These are phyloP conservation scores for Lachancea thermotolerans DNA, from an alignment of 805 yeast genomes.

Conservation along the genomic window DNA sequence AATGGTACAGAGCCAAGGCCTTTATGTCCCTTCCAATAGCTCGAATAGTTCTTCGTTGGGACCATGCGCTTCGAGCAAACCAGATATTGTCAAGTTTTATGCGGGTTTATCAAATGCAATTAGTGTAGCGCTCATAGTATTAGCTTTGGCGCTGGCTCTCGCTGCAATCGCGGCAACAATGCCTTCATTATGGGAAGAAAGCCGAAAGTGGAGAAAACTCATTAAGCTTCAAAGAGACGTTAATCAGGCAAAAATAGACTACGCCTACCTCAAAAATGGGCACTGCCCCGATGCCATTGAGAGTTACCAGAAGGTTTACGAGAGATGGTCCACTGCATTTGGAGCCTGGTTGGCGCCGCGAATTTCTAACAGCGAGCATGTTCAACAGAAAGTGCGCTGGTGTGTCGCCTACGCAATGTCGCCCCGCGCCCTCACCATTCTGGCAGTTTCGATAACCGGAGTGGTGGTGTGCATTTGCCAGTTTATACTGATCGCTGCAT, in stretches of 20 bases:
- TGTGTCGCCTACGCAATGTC: slow-evolving; percentile 42
- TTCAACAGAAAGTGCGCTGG: slow-evolving; percentile 31
- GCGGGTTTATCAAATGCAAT: slow-evolving; percentile 28
- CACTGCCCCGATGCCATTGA: slow-evolving; percentile 16
- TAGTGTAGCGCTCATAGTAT: slow-evolving; percentile 32
- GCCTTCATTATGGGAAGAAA: slow-evolving; percentile 41
- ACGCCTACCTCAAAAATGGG: background rate
- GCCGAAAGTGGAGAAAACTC: slow-evolving; percentile 42
- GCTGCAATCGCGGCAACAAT: slow-evolving; percentile 37
- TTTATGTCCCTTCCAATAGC: slow-evolving; percentile 37
- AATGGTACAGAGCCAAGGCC: slow-evolving; percentile 12
- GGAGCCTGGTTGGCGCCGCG: slow-evolving; percentile 13
- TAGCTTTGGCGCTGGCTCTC: slow-evolving; percentile 36
- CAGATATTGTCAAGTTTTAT: slow-evolving; percentile 37
- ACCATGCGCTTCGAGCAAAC: slow-evolving; percentile 37
- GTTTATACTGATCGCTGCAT: slow-evolving; percentile 36
- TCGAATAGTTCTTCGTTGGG: slow-evolving; percentile 19
- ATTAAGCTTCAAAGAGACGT: background rate
- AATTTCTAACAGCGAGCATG: slow-evolving; percentile 3
- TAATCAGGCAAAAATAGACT: background rate
- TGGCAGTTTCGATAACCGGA: slow-evolving; percentile 54
- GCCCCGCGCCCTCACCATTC: slow-evolving; percentile 41
- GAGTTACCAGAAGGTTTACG: slow-evolving; percentile 18
- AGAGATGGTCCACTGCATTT: slow-evolving; percentile 18
- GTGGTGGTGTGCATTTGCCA: slow-evolving; percentile 49